Percentiles rank a stretch among this genome's conserved stretches.
These are phyloP conservation scores for Alternaria tenuissima DNA, from an alignment of 2,329 filamentous ascomycete genomes.

Conservation along the genomic window DNA sequence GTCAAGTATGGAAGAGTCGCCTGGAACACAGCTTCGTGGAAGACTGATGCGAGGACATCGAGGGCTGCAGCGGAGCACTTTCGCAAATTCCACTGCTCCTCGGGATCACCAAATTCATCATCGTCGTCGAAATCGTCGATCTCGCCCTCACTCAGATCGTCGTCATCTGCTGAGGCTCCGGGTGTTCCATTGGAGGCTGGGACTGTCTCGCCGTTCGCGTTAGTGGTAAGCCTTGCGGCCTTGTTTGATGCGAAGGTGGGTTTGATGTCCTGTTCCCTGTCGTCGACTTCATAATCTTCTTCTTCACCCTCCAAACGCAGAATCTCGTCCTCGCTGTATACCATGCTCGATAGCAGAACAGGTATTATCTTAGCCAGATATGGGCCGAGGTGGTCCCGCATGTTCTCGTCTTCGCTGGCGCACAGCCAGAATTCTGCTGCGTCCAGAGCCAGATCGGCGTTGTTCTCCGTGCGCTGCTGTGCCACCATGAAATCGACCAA, in stretches of 20 bases:
- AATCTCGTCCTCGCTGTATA: constrained; percentile 95
- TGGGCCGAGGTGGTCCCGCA: constrained; percentile 79
- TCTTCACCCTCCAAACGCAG: constrained; percentile 78
- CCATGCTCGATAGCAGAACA: constrained; percentile 91
- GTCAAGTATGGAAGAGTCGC: constrained; percentile 92
- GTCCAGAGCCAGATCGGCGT: constrained; percentile 90
- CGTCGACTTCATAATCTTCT: constrained; percentile 89
- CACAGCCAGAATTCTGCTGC: constrained; percentile 98
- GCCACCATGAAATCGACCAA: constrained; percentile 92
- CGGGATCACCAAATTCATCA: constrained; percentile 75
- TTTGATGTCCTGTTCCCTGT: constrained; percentile 88
- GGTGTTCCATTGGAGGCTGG: constrained; percentile 54
- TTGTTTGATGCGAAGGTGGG: constrained; percentile 85
- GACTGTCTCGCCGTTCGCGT: constrained; percentile 52
- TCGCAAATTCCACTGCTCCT: constrained; percentile 92
- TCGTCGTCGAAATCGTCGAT: constrained; percentile 77
- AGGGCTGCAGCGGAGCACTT: constrained; percentile 97
- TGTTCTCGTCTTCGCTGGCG: constrained; percentile 83
- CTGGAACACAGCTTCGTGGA: constrained; percentile 86
- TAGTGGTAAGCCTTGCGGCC: constrained; percentile 66
- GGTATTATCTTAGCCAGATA: constrained; percentile 87
- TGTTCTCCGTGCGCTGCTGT: constrained; percentile 82
- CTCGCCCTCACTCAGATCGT: constrained; percentile 87
- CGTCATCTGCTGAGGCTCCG: constrained; percentile 61
- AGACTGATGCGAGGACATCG: constrained; percentile 92